A percentile compares a stretch with the other conserved stretches of the same genome.
These are phyloP conservation scores for Adansonia madagascariensis DNA, from an alignment of 441 rosid genomes.

Conservation along the genomic window DNA sequence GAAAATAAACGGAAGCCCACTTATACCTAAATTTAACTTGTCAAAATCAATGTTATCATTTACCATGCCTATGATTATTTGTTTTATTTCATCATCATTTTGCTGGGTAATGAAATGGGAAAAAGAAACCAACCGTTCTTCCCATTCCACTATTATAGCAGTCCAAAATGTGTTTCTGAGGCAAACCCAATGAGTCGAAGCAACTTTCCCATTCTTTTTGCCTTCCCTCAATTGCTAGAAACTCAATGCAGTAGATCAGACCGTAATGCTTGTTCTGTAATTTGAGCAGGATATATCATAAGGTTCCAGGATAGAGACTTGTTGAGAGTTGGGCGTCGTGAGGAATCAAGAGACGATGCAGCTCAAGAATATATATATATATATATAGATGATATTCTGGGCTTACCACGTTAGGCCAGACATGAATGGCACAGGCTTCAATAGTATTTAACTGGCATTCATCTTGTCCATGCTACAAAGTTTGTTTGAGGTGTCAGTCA, in stretches of 20 bases:
- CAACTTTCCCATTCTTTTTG: constrained; percentile 45
- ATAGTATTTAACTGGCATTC: constrained; percentile 52
- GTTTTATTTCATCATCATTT: neutral
- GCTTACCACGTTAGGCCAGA: constrained; percentile 45
- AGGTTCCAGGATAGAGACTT: neutral
- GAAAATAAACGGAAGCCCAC: neutral
- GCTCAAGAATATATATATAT: neutral
- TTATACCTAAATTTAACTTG: neutral
- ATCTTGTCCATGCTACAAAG: constrained; percentile 53
- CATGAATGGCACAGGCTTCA: constrained; percentile 52
- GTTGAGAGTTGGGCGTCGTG: neutral
- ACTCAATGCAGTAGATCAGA: constrained; percentile 53
- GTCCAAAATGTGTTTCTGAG: constrained; percentile 35
- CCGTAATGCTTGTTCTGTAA: constrained; percentile 49
- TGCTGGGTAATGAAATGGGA: neutral
- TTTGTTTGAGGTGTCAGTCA: neutral
- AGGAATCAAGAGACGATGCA: neutral
- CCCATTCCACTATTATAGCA: constrained; percentile 46
- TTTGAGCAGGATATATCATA: neutral
- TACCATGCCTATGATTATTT: neutral
- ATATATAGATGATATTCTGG: neutral
- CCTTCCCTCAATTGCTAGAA: constrained; percentile 42
- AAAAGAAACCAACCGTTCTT: constrained; percentile 38
- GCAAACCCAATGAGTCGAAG: constrained; percentile 40
- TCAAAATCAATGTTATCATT: constrained; percentile 5